Base-by-base conservation (phyloP, 2,329 filamentous ascomycete species). In the Cercospora zeina region DNA sequence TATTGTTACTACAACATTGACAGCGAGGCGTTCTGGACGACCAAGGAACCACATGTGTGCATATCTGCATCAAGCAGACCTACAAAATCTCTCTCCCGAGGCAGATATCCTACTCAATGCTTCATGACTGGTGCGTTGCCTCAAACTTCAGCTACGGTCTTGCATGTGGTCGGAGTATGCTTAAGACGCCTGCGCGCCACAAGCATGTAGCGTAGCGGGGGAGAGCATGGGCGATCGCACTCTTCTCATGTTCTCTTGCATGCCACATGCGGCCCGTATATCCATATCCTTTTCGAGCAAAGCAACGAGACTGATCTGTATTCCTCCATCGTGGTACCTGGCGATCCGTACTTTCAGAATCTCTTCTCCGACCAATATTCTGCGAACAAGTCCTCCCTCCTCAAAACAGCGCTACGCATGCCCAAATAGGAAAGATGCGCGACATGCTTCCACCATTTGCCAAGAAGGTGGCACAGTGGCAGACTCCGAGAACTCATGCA, bases 111-210 rank as follows among this genome's bases (percentile, higher is more conserved):
- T 14, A 7, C 31, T 31, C 49, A 19, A 51, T 19, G 49, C 49
- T 33, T 24, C 51, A 13, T 36, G 36, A 36, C 19, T 54, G 31
- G 51, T 54, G 51, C 51, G n/a, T 51, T 51, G 14, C 34, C 34
- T n/a, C n/a, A 36, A 36, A 54, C 24, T 36, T 54, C 33, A 34
- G 27, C 27, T 36, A 19, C 49, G n/a, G 19, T 19, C 45, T 42
- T 31, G 54, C 37, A 21, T 57, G 54, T 57, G 36, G 54, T 57
- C 16, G 19, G 54, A 57, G 27, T 57, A 57, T 57, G 54, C 54
- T 57, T 57, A 57, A 57, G 37, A 47, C 54, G 54, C 54, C 36
- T 57, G 39, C 4, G 11, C 54, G 54, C 54, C 54, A 49, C 27
- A 31, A 56, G 14, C 31, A 4, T 14, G 30, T 57, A 37, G 54